A percentile compares a stretch with the other conserved stretches of the same genome.
These are phyloP conservation scores for Lindgomyces ingoldianus DNA, from an alignment of 495 filamentous ascomycete species.

Conservation along the genomic window DNA sequence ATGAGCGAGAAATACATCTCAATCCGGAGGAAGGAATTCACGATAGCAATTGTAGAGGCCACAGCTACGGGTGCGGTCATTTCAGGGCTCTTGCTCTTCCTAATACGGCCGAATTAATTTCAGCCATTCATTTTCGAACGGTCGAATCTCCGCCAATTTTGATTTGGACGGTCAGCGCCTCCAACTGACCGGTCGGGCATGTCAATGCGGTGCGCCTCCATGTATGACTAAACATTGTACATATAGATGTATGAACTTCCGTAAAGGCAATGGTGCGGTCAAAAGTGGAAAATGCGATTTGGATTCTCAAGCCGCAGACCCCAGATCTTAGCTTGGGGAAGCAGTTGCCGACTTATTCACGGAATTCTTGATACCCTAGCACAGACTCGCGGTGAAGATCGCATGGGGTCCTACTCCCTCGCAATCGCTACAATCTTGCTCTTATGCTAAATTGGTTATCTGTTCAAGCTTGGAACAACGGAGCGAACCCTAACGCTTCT, in stretches of 20 bases:
- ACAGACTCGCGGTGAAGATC: too few relatives aligned
- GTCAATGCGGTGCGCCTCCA: neutral
- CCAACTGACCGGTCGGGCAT: neutral
- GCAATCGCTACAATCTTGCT: too few relatives aligned
- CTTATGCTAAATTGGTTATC: too few relatives aligned
- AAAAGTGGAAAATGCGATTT: neutral
- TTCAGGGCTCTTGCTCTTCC: slow-evolving; percentile 58
- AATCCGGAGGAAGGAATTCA: slow-evolving; percentile 72
- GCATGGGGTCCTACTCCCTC: too few relatives aligned
- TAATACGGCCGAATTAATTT: slow-evolving; percentile 54
- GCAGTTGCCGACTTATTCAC: neutral
- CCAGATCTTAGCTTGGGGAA: neutral
- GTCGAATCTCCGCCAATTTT: neutral
- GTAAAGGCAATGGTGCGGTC: neutral
- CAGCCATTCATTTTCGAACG: neutral
- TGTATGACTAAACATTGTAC: slow-evolving; percentile 28
- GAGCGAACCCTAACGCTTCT: too few relatives aligned
- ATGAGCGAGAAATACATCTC: slow-evolving; percentile 71
- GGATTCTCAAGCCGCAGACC: neutral
- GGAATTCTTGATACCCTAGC: too few relatives aligned
- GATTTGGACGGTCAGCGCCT: neutral
- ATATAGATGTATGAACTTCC: slow-evolving; percentile 15
- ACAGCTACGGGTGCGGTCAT: slow-evolving; percentile 70
- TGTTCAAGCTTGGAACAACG: too few relatives aligned
- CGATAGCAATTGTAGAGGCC: slow-evolving; percentile 68